Conservation (phyloP, 805 yeast species). For the Saccharomycopsis microspora region DNA sequence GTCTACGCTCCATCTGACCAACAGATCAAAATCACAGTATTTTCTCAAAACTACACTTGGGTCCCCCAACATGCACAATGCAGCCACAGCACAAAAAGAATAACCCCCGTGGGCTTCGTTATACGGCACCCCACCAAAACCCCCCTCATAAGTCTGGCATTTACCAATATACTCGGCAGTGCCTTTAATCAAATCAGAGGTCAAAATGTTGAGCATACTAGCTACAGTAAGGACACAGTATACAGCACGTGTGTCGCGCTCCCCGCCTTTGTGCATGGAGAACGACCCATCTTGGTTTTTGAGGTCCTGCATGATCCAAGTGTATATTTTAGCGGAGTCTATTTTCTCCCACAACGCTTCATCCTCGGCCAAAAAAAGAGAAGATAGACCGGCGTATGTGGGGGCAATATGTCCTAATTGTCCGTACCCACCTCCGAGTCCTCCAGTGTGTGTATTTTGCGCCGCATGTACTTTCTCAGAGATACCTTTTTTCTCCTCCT, state of each 20-base stretch:
- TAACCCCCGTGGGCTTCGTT: conserved; percentile 98
- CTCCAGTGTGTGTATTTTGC: conserved; percentile 37
- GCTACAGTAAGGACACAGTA: conserved; percentile 80
- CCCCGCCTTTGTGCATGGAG: conserved; percentile 67
- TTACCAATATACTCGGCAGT: conserved; percentile 46
- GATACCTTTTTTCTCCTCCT: conserved; percentile 22
- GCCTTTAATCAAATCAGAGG: conserved; percentile 44
- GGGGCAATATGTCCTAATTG: conserved; percentile 82
- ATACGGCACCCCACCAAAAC: conserved; percentile 74
- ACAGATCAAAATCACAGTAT: conserved; percentile 33
- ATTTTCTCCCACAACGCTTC: conserved; percentile 17
- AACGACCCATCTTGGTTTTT: conserved; percentile 71
- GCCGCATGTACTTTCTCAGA: conserved; percentile 22
- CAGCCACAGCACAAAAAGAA: conserved; percentile 79
- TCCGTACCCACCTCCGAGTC: conserved; percentile 76
- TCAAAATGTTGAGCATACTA: conserved; percentile 47
- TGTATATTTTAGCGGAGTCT: conserved; percentile 33
- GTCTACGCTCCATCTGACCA: conserved; percentile 56
- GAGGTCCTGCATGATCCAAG: conserved; percentile 50
- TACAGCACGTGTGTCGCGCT: conserved; percentile 72
- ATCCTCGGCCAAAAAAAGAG: conserved; percentile 44
- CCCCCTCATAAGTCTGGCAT: conserved; percentile 94
- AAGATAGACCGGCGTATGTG: conserved; percentile 63
- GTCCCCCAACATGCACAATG: conserved; percentile 35
- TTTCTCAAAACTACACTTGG: conserved; percentile 25